phyloP scores from a whole-genome alignment of 2,329 filamentous ascomycete species.

The Paecilomyces formosus region DNA sequence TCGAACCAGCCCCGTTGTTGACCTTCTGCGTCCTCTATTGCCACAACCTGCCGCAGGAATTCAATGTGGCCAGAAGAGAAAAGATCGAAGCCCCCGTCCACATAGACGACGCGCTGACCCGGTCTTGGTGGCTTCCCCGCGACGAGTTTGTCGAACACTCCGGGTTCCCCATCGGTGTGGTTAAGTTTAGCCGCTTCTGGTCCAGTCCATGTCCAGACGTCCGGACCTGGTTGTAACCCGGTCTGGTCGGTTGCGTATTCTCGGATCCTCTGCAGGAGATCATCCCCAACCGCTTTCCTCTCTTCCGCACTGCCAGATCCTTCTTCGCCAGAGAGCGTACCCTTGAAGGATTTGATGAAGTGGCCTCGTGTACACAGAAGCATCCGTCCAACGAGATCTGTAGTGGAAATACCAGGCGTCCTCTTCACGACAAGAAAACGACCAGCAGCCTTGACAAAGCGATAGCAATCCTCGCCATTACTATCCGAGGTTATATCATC shows the following conservation, averaged over 20 bases:
- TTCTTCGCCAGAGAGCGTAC: slow-evolving; percentile 61
- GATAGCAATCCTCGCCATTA: slow-evolving; percentile 91
- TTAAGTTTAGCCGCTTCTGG: slow-evolving; percentile 27
- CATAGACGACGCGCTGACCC: slow-evolving; percentile 84
- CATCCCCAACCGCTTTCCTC: slow-evolving; percentile 53
- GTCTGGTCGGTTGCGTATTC: slow-evolving; percentile 85
- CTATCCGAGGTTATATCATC: slow-evolving; percentile 96
- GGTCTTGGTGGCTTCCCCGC: slow-evolving; percentile 62
- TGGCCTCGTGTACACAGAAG: slow-evolving; percentile 89
- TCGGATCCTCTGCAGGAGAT: slow-evolving; percentile 68
- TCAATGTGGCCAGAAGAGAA: slow-evolving; percentile 97
- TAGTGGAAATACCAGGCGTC: slow-evolving; percentile 93
- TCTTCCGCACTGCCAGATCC: slow-evolving; percentile 64
- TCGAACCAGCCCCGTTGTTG: slow-evolving; percentile 66
- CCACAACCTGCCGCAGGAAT: slow-evolving; percentile 72
- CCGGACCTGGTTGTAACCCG: slow-evolving; percentile 67
- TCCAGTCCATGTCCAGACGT: slow-evolving; percentile 76
- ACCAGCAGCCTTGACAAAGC: slow-evolving; percentile 88
- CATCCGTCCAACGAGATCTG: slow-evolving; percentile 97
- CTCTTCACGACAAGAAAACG: slow-evolving; percentile 96
- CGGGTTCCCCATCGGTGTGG: slow-evolving; percentile 49
- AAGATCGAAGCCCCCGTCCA: slow-evolving; percentile 92
- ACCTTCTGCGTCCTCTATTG: slow-evolving; percentile 64
- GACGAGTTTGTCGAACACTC: slow-evolving; percentile 61
- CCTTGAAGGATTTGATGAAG: slow-evolving; percentile 76